Conservation (phyloP, 2,329 filamentous ascomycete genomes). For the Colletotrichum tabaci region DNA sequence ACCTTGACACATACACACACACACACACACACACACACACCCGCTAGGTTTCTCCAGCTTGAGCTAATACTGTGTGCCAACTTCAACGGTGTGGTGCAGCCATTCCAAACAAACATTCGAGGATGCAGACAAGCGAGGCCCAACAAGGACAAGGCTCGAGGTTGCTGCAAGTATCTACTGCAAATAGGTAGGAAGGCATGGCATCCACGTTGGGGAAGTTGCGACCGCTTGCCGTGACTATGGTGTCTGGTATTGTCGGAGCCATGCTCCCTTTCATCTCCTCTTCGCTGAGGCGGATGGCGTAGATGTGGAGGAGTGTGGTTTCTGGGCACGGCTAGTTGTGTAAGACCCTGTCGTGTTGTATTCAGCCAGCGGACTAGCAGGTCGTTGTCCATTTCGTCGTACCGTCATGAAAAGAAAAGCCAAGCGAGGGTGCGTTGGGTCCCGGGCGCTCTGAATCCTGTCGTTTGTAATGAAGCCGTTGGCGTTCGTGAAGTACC, state of each 20-base stretch:
- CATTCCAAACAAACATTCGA: slow-evolving; percentile 4
- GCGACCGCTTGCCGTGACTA: background rate
- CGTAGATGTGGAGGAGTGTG: background rate
- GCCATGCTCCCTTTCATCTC: slow-evolving; percentile 1
- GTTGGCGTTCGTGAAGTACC: background rate
- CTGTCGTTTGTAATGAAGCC: background rate
- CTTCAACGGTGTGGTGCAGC: background rate
- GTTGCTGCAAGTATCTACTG: background rate
- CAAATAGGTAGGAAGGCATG: background rate
- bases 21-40: no score
- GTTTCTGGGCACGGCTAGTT: slow-evolving; percentile 8
- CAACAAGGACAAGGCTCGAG: slow-evolving; percentile 9
- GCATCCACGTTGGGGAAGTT: slow-evolving; percentile 8
- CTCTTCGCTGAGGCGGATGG: background rate
- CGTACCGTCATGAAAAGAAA: background rate
- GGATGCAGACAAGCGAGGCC: slow-evolving; percentile 6
- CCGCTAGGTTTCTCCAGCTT: background rate
- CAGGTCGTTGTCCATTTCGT: background rate
- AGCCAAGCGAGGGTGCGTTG: background rate
- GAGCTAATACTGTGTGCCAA: slow-evolving; percentile 21
- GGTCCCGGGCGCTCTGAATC: background rate
- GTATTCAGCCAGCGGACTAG: background rate
- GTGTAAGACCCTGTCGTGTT: slow-evolving; percentile 10
- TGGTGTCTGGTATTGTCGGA: background rate
- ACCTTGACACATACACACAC: no score